Percentiles rank a stretch among this genome's conserved stretches.
Conservation (phyloP, 2,329 filamentous ascomycete genomes). For the Aureobasidium sp. region DNA sequence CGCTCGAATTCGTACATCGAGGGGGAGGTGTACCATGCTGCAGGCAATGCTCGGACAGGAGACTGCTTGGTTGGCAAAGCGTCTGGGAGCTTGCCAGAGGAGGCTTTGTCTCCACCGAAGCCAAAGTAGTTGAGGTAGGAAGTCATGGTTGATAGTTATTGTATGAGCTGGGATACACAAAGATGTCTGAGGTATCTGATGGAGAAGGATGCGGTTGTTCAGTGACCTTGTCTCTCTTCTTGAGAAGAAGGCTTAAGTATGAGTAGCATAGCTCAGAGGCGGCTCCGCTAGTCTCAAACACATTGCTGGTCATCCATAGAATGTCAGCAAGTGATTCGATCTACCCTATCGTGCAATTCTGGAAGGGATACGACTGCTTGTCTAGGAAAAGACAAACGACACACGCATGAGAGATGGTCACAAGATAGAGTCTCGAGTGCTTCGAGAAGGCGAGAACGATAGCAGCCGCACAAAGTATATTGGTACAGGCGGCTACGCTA, state of each 20-base stretch:
- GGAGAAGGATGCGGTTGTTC: neutral
- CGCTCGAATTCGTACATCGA: slow-evolving; percentile 40
- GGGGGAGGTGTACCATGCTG: slow-evolving; percentile 37
- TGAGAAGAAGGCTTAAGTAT: neutral
- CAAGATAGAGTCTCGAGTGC: neutral
- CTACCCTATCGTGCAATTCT: no score
- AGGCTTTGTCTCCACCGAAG: neutral
- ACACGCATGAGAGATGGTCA: neutral
- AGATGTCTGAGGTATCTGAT: neutral
- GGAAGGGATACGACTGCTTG: neutral
- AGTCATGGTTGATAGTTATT: neutral
- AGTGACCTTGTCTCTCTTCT: neutral
- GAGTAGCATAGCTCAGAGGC: neutral
- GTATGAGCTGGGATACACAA: no score
- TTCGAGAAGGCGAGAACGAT: neutral
- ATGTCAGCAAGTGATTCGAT: no score
- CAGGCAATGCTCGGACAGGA: slow-evolving; percentile 27
- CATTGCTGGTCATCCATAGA: neutral
- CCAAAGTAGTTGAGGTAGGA: slow-evolving; percentile 6
- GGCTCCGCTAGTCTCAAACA: neutral
- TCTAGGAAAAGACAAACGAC: neutral
- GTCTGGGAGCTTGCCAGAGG: neutral
- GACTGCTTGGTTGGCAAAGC: neutral
- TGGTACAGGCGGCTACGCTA: neutral
- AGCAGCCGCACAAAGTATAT: neutral